Conservation (phyloP, 768 basidiomycete genomes). For the Fistulinella prunicolor region DNA sequence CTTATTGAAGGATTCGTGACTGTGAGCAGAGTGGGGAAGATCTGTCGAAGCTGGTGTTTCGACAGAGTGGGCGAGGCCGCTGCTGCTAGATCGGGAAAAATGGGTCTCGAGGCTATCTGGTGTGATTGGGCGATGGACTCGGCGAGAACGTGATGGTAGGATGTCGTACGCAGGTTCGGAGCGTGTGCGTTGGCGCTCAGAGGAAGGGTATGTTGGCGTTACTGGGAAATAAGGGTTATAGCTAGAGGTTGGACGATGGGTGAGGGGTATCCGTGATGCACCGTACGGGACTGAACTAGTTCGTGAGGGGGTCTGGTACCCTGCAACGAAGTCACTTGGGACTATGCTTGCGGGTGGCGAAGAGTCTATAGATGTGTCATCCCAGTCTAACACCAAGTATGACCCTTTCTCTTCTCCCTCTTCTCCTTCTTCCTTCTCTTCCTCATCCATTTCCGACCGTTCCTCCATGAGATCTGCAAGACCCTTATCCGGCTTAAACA, state of each 20-base stretch:
- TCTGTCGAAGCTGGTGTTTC: conserved; percentile 46
- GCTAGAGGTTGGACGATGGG: conserved; percentile 24
- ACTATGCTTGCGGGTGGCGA: conserved; percentile 44
- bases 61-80: conserved; percentile 41
- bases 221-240: conserved; percentile 15
- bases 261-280: conserved; percentile 8
- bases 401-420: conserved; percentile 37
- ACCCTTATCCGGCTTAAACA: conserved; percentile 67
- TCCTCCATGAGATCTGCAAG: conserved; percentile 83
- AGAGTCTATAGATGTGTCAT: conserved; percentile 49
- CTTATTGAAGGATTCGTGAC: conserved; percentile 19
- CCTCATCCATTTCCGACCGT: conserved; percentile 37
- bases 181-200: conserved; percentile 4
- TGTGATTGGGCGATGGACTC: conserved; percentile 38
- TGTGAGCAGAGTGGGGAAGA: conserved; percentile 14
- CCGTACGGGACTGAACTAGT: conserved; percentile 5
- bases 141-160: conserved; percentile 24
- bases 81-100: conserved; percentile 47
- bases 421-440: conserved; percentile 36
- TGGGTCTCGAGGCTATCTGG: conserved; percentile 53
- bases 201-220: background rate
- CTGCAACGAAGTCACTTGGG: conserved; percentile 46
- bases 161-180: conserved; percentile 20
- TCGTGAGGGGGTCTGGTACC: conserved; percentile 70
- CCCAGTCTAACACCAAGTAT: conserved; percentile 73